Base-by-base conservation (phyloP, 2,329 filamentous ascomycete species). In the Pseudogymnoascus sp. region DNA sequence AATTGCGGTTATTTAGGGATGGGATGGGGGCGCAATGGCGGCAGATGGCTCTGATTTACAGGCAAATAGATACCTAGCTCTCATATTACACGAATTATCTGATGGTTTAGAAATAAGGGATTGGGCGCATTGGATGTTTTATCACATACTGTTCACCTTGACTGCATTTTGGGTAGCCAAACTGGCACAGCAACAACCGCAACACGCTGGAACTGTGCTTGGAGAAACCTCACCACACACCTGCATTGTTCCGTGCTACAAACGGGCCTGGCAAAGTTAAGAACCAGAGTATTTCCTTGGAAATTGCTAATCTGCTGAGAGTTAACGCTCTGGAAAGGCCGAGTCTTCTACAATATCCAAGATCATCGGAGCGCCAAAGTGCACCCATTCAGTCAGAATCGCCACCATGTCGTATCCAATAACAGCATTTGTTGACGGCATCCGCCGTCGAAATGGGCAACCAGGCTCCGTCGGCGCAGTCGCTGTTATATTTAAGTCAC, bases 371-470 rank as follows among this genome's bases (percentile, higher is more conserved):
- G 37, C 4, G 38, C 6, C 3, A 4, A 18, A 22, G 14, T 22
- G 18, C 18, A 41, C 2, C 11, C 9, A 3, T 12, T 11, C 14
- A 50, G 14, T 18, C 22, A 30, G 14, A 2, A 30, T 28, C 14
- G n/a, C 4, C 22, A 50, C 22, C 22, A 22, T 22, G 22, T 22
- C 22, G 22, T 22, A 22, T 22, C 22, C 2, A 22, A 22, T 22
- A 4, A 22, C 2, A 39, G 69, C 9, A 70, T 75, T 68, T 20
- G 68, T 72, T 30, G 73, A 75, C 43, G 74, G 74, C 5, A n/a
- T n/a, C n/a, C n/a, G n/a, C n/a, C n/a, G 72, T 50, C 65, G 70
- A 5, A 74, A 74, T 11, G 73, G 72, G 12, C 28, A 63, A 2
- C 12, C 32, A 0, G 43, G 59, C 9, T 62, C 70, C 2, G 65